Conservation (phyloP, 1,139 yeast genomes). For the Diutina pseudorugosa region DNA sequence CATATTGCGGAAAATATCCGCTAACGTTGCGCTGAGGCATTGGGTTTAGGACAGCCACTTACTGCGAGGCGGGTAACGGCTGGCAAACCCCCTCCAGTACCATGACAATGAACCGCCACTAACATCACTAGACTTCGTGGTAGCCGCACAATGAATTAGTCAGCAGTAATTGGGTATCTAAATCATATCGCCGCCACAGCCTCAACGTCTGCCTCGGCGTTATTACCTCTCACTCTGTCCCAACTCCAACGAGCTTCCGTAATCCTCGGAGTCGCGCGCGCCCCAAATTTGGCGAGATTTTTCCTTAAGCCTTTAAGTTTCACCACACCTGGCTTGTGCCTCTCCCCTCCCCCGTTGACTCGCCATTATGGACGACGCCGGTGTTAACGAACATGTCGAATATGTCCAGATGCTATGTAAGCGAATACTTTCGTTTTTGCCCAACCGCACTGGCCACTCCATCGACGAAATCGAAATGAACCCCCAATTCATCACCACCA, state of each 20-base stretch:
- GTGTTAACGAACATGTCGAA: background rate
- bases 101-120: background rate
- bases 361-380: background rate
- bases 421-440: conserved; percentile 2
- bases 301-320: background rate
- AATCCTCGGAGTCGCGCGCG: background rate
- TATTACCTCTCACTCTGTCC: too few relatives aligned
- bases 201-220: background rate
- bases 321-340: background rate
- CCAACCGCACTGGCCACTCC: conserved; percentile 2
- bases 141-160: background rate
- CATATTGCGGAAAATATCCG: too few relatives aligned
- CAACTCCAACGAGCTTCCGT: too few relatives aligned
- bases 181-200: too few relatives aligned
- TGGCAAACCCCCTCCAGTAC: background rate
- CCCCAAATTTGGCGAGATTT: background rate
- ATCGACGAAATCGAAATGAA: background rate
- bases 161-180: too few relatives aligned
- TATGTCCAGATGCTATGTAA: conserved; percentile 2
- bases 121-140: background rate
- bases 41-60: background rate
- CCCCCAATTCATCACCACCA: background rate
- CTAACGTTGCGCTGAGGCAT: background rate
- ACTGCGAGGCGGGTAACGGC: background rate
- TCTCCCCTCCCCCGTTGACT: background rate